Evolutionary conservation across 2,329 filamentous ascomycete species (phyloP), one percentile per base, ranked within the genome.

Genomic region (Calonectria fujianensis): DNA sequence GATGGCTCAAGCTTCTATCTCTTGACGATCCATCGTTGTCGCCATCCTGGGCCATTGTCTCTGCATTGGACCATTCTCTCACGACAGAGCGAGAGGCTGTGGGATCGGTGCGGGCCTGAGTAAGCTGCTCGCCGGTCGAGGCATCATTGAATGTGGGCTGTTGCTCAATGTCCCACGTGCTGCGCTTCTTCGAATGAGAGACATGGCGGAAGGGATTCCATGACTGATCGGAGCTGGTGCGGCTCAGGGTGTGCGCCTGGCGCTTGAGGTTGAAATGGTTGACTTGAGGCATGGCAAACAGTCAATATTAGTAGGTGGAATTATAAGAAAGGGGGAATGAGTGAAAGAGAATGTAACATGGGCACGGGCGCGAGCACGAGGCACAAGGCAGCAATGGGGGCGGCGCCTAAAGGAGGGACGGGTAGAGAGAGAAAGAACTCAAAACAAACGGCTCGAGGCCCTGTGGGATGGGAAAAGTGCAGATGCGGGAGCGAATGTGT

Each of bases 161-260:
- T 39, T 82, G 80, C 74, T 88, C 84, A 29, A 85, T 82, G 64
- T 85, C 85, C 82, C 82, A 87, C 6, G 85, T 86, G 45, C 80
- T 79, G 16, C 57, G 57, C 57, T 63, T 63, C 37, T 39, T 39
- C 4, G 57, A 63, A 35, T 63, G 87, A 29, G 81, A 76, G n/a
- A 87, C 82, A 72, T 87, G 86, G 11, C 86, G 84, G 68, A 89
- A 89, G 10, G 85, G 86, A 37, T 88, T 89, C 84, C 85, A 87
- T 29, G 81, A 78, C 29, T 86, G 83, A 70, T 85, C 84, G 65
- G 81, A 76, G 69, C 83, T 83, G 45, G 84, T 81, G 71, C 87
- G 85, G 66, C 87, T 86, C 54, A 88, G 79, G 29, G 76, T 83
- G 74, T 87, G 86, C 73, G 88, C 88, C 72, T 84, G 82, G 74